Base-by-base conservation (phyloP, 495 filamentous ascomycete genomes). In the Podospora fimiseda region DNA sequence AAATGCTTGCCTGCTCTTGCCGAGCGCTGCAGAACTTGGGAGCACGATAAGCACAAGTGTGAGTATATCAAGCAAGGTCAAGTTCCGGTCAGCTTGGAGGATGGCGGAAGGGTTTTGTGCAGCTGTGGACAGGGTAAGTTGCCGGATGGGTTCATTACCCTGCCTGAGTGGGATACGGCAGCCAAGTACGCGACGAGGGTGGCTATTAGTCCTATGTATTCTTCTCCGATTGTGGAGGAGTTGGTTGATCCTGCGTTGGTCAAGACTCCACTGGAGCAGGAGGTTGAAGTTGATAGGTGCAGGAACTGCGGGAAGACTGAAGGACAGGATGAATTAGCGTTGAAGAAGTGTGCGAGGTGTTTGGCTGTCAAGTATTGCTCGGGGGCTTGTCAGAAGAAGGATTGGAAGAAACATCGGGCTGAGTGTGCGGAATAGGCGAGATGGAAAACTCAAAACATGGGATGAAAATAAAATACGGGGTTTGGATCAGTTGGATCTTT, bases 21-120 rank as follows among this genome's bases (percentile, higher is more conserved):
- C 7, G 80, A 84, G 59, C 70, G 80, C 5, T 83, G 79, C 50
- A 67, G 80, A 15, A 71, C 66, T 8, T 83, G 76, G 75, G 52
- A 59, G 1, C 80, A 84, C 49, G 44, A 43, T n/a, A 18, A 53
- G 1, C 51, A 58, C 0, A 46, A 49, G 7, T 84, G 80, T 57
- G 73, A 79, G 58, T 84, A 83, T 52, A 48, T 51, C n/a, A 60
- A 16, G 23, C 2, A 39, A 3, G 58, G 54, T 3, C 54, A 40
- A 18, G 33, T 67, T 24, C 71, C 70, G 11, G 39, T 72, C 0
- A 61, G 61, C 23, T 27, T 65, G 2, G 48, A 57, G n/a, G 48
- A 52, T 0, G 67, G 67, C 0, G 50, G 53, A 2, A 51, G 21
- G 13, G 56, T 68, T n/a, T 53, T 74, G 30, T 73, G 71, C 46